Percentiles rank a stretch among this genome's conserved stretches.
These are phyloP conservation scores for Adansonia madagascariensis DNA, from an alignment of 441 rosid genomes.

Conservation along the genomic window DNA sequence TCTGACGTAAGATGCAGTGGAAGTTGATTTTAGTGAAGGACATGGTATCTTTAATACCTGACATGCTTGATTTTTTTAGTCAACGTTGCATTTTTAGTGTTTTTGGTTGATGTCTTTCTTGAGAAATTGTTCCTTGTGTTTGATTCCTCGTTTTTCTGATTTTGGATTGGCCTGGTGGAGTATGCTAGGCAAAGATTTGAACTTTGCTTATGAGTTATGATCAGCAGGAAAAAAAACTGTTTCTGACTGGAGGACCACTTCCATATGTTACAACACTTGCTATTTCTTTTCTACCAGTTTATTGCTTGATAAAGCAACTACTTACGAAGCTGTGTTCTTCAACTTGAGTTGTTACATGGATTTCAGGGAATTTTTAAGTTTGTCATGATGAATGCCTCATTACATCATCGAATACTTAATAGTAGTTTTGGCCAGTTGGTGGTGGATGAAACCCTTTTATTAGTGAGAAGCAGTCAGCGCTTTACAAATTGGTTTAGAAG, in stretches of 20 bases:
- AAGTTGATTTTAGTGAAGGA: slow-evolving; percentile 6
- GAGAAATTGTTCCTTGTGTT: slow-evolving; percentile 20
- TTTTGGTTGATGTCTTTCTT: slow-evolving; percentile 24
- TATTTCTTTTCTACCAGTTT: slow-evolving; percentile 23
- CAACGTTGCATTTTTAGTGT: slow-evolving; percentile 25
- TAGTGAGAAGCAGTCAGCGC: neutral
- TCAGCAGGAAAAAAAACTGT: slow-evolving; percentile 1
- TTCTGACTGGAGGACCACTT: neutral
- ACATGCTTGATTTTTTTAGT: slow-evolving; percentile 7
- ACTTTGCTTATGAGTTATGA: slow-evolving; percentile 11
- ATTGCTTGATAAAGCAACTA: slow-evolving; percentile 16
- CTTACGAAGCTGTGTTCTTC: slow-evolving; percentile 6
- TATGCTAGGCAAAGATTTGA: slow-evolving; percentile 28
- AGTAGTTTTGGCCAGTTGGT: slow-evolving; percentile 9
- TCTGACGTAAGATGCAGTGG: slow-evolving; percentile 21
- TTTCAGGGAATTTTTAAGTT: neutral
- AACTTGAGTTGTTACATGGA: slow-evolving; percentile 5
- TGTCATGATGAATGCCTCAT: neutral
- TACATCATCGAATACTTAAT: neutral
- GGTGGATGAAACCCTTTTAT: slow-evolving; percentile 2
- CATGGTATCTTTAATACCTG: slow-evolving; percentile 19
- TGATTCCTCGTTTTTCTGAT: slow-evolving; percentile 23
- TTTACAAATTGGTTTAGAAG: neutral
- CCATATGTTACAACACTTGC: neutral
- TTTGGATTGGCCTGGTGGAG: slow-evolving; percentile 29